Conservation (phyloP, 2,329 filamentous ascomycete genomes). For the Chaetomiaceae sp. region DNA sequence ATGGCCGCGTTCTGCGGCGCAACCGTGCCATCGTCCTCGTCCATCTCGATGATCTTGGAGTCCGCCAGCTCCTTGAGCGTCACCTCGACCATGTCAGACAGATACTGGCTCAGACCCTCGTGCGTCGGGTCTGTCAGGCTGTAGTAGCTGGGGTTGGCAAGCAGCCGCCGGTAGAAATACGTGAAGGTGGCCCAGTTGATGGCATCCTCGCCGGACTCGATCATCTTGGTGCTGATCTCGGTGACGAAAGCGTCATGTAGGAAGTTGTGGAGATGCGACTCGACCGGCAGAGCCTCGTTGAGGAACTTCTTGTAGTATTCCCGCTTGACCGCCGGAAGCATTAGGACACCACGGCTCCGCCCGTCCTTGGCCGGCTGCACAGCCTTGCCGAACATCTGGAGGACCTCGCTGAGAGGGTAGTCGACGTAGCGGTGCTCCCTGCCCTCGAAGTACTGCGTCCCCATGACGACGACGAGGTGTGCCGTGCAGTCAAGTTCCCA, state of each 20-base stretch:
- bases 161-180: slow-evolving; percentile 91
- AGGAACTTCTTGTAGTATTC: slow-evolving; percentile 99
- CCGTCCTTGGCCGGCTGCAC: slow-evolving; percentile 74
- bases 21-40: slow-evolving; percentile 88
- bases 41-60: slow-evolving; percentile 91
- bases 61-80: slow-evolving; percentile 87
- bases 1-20: slow-evolving; percentile 91
- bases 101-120: slow-evolving; percentile 86
- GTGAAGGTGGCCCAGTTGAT: slow-evolving; percentile 99
- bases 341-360: slow-evolving; percentile 83
- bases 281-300: slow-evolving; percentile 90
- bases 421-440: slow-evolving; percentile 96
- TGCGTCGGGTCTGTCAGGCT: slow-evolving; percentile 82
- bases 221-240: slow-evolving; percentile 93
- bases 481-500: slow-evolving; percentile 90
- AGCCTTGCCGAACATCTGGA: slow-evolving; percentile 98
- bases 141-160: slow-evolving; percentile 97
- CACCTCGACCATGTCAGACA: slow-evolving; percentile 91
- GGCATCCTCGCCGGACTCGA: slow-evolving; percentile 91
- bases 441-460: slow-evolving; percentile 95
- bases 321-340: slow-evolving; percentile 90
- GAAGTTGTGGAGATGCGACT: slow-evolving; percentile 88
- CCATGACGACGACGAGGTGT: slow-evolving; percentile 93
- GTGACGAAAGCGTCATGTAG: slow-evolving; percentile 95
- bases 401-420: slow-evolving; percentile 86